Base-by-base conservation (phyloP, 257 asterid species). In the Penstemon barbatus region DNA sequence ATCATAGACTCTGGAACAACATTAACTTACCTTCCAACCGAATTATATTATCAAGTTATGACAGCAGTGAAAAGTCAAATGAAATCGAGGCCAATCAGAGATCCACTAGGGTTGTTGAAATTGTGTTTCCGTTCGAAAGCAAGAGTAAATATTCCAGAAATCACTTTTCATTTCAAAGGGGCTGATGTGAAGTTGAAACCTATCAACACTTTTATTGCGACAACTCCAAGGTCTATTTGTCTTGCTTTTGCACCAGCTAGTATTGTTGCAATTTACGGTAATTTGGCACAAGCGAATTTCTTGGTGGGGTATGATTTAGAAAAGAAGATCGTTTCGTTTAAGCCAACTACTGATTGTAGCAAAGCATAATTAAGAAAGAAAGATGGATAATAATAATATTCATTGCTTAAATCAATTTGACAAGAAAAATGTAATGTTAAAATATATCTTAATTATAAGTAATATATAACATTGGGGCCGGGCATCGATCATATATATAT, bases 1-100 rank as follows among this genome's bases (percentile, higher is more conserved):
- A 48, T 85, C 11, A 80, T 85, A 10, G 87, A 85, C 63, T 78
- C 87, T 0, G 87, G 87, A 38, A 82, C 87, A 0, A 80, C 81
- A 0, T 15, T 82, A 5, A 78, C 82, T 0, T 1, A 58, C n/a
- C 44, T 85, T 0, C 81, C 81, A 0, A 0, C 1, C 0, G 36
- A 8, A 4, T 49, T 80, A 8, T 85, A 85, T 44, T 0, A 4
- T 25, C 13, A 55, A 56, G 57, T 7, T 77, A 25, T 43, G 3
- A 60, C 7, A 2, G 74, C 60, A 3, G 3, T 80, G 10, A 33
- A 43, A 2, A 60, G 45, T 0, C 41, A 10, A 8, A 11, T 77
- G 1, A 62, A 71, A 39, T 8, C 72, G 40, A 54, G 40, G 53
- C 69, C 4, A 3, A 36, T 59, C 8, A 1, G 10, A 0, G 80